Conservation (phyloP, 2,329 filamentous ascomycete genomes). For the Fusarium phyllophilum region DNA sequence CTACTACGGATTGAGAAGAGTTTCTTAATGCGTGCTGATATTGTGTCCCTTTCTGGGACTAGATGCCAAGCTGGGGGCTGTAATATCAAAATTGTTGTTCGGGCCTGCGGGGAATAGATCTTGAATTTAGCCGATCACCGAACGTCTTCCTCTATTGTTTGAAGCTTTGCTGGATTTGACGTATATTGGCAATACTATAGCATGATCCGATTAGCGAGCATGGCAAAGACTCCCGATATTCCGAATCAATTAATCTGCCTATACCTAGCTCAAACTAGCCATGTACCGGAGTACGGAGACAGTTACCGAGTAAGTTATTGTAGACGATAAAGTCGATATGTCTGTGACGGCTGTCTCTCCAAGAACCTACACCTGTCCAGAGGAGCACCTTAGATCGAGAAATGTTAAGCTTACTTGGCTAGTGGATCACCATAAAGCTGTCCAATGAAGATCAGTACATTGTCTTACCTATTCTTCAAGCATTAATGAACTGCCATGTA, state of each 20-base stretch:
- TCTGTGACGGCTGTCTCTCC: too few relatives aligned
- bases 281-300: too few relatives aligned
- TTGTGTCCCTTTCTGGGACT: background rate
- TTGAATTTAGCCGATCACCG: background rate
- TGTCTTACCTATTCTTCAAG: too few relatives aligned
- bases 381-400: background rate
- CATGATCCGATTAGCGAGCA: background rate
- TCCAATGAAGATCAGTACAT: too few relatives aligned
- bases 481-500: background rate
- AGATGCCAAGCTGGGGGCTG: background rate
- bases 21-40: background rate
- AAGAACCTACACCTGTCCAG: rapidly evolving
- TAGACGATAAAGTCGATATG: too few relatives aligned
- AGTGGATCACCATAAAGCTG: background rate
- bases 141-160: background rate
- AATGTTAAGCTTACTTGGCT: background rate
- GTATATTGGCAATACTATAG: background rate
- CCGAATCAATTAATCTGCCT: background rate
- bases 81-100: background rate
- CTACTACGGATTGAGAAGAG: background rate
- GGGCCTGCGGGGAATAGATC: background rate
- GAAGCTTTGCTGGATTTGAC: too few relatives aligned
- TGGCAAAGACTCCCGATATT: background rate
- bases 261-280: background rate
- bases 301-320: too few relatives aligned